These are phyloP conservation scores for Bifiguratus adelaidae DNA, from an alignment of 192 early-diverging fungal genomes.

Conservation along the genomic window DNA sequence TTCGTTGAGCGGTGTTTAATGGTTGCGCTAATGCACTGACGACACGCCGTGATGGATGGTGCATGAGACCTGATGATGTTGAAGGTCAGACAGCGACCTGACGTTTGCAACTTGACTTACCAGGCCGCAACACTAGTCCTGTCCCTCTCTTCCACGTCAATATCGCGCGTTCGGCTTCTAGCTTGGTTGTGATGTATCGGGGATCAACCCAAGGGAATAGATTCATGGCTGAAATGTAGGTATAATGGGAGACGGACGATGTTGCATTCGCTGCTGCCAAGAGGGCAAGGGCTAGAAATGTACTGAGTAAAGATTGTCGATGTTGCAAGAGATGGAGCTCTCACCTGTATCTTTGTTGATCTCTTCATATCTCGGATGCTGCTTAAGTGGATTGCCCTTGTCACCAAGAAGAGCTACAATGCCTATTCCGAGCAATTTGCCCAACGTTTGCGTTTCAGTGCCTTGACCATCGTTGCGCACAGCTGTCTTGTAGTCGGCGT, in stretches of 20 bases:
- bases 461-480: conserved; percentile 17
- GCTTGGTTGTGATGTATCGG: conserved; percentile 64
- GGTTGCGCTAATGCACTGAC: conserved; percentile 25
- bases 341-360: conserved; percentile 64
- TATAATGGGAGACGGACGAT: conserved; percentile 40
- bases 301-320: background rate
- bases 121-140: conserved; percentile 44
- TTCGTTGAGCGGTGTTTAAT: conserved; percentile 16
- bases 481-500: conserved; percentile 47
- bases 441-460: conserved; percentile 11
- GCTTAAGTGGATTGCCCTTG: conserved; percentile 30
- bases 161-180: conserved; percentile 51
- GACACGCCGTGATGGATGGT: too few relatives aligned
- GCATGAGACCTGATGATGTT: background rate
- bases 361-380: conserved; percentile 37
- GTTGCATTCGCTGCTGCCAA: conserved; percentile 21
- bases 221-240: conserved; percentile 59
- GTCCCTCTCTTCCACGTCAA: conserved; percentile 33
- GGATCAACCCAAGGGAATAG: conserved; percentile 49
- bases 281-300: background rate
- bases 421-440: conserved; percentile 11
- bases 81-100: background rate
- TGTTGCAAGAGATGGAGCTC: background rate
- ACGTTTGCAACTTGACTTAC: conserved; percentile 2
- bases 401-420: too few relatives aligned